phyloP scores from a whole-genome alignment of 192 early-diverging fungal species.

The Entomortierella beljakovae region DNA sequence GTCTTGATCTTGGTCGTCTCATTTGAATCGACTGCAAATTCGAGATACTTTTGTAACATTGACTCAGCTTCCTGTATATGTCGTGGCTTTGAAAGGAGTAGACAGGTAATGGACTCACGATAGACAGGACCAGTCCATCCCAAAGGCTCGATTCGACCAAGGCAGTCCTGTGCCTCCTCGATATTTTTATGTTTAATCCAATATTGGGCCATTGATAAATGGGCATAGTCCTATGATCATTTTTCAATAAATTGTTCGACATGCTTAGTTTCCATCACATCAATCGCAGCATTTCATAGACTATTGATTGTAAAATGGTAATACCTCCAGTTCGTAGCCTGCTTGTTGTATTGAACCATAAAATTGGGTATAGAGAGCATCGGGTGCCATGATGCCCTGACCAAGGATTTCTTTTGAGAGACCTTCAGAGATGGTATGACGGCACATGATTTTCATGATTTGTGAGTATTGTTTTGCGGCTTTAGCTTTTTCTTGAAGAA shows the following conservation, averaged over 20 bases:
- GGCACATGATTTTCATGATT: constrained; percentile 41
- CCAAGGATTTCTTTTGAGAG: constrained; percentile 31
- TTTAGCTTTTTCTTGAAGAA: not conserved
- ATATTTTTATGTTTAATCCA: constrained; percentile 21
- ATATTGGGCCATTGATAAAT: constrained; percentile 38
- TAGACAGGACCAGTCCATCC: constrained; percentile 23
- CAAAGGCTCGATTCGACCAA: constrained; percentile 8
- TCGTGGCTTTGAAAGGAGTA: constrained; percentile 30
- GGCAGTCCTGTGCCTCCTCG: constrained; percentile 41
- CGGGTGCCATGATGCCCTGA: constrained; percentile 40
- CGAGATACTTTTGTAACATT: constrained; percentile 29
- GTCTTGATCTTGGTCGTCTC: constrained; percentile 11
- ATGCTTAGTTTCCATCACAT: not conserved
- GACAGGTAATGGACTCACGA: constrained; percentile 29
- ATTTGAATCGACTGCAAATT: not conserved
- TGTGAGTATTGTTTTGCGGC: constrained; percentile 21
- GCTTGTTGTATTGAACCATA: constrained; percentile 38
- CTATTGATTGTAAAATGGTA: not conserved
- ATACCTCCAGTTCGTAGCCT: constrained; percentile 37
- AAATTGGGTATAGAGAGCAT: constrained; percentile 37
- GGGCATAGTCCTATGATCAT: constrained; percentile 19
- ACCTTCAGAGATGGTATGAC: not conserved
- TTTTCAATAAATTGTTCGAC: no score
- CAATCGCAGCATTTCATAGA: not conserved
- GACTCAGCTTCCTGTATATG: constrained; percentile 38